Evolutionary conservation across 768 basidiomycete species (phyloP).

Genomic region (Phanerochaete carnosa): DNA sequence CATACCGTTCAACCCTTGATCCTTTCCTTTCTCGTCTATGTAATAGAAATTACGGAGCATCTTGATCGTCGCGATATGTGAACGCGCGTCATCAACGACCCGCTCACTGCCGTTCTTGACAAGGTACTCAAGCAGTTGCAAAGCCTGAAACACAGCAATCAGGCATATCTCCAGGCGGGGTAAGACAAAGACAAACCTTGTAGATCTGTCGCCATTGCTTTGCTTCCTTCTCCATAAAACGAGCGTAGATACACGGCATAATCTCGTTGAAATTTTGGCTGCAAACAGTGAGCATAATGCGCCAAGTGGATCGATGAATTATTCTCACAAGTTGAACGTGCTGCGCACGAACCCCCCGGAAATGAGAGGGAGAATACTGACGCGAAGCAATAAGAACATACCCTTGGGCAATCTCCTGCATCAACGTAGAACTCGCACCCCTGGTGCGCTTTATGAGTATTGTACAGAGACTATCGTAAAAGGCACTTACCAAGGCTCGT

Average conservation of each 20-base stretch:
- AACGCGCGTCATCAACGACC: conserved; percentile 95
- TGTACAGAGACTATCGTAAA: background rate
- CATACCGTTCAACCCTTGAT: conserved; percentile 95
- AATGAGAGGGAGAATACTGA: conserved; percentile 5
- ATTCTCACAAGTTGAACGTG: conserved; percentile 93
- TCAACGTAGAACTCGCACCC: conserved; percentile 96
- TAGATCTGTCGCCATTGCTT: conserved; percentile 99
- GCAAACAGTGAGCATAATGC: background rate
- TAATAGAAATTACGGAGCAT: conserved; percentile 98
- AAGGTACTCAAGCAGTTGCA: conserved; percentile 93
- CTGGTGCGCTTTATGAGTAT: conserved; percentile 37
- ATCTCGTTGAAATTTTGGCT: conserved; percentile 99
- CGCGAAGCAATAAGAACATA: conserved; percentile 36
- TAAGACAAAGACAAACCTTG: conserved; percentile 53
- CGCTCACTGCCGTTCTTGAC: conserved; percentile 97
- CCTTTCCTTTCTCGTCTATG: conserved; percentile 97
- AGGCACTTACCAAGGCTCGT: conserved; percentile 90
- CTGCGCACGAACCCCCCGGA: conserved; percentile 37
- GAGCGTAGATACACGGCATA: conserved; percentile 93
- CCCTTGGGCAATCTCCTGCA: conserved; percentile 99
- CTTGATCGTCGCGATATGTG: conserved; percentile 92
- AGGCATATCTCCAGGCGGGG: background rate
- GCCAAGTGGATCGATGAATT: background rate
- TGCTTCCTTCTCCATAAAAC: conserved; percentile 98
- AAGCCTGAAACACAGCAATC: conserved; percentile 46